These are phyloP conservation scores for Fonsecaea multimorphosa DNA, from an alignment of 2,329 filamentous ascomycete genomes.

Conservation along the genomic window DNA sequence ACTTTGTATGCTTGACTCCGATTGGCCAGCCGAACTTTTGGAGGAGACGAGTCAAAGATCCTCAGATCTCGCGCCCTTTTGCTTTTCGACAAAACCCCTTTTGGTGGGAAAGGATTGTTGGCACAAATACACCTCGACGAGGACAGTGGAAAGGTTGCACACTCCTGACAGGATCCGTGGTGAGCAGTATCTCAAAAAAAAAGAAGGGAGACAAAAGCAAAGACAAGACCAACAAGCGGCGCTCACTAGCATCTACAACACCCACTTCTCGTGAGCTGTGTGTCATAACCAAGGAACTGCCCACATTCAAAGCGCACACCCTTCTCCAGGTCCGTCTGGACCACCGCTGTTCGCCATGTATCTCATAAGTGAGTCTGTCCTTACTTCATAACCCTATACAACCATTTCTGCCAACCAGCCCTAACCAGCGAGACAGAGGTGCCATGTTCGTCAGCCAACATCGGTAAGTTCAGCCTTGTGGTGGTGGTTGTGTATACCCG, in stretches of 20 bases:
- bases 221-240: neutral
- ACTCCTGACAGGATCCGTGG: neutral
- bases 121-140: neutral
- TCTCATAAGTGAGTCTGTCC: slow-evolving; percentile 35
- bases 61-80: neutral
- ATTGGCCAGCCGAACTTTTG: neutral
- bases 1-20: neutral
- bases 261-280: neutral
- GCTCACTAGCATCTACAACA: too few relatives aligned
- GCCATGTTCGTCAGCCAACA: slow-evolving; percentile 95
- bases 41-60: neutral
- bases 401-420: too few relatives aligned
- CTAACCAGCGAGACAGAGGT: slow-evolving; percentile 33
- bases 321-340: neutral
- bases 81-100: too few relatives aligned
- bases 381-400: neutral
- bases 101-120: too few relatives aligned
- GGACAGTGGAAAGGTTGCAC: neutral
- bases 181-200: neutral
- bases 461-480: slow-evolving; percentile 58
- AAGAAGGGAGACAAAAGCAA: neutral
- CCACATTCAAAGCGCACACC: neutral
- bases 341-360: slow-evolving; percentile 24
- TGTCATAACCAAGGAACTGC: neutral
- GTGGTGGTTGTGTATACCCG: neutral